Evolutionary conservation across 2,329 filamentous ascomycete species (phyloP).

Genomic region (Apiospora arundinis): DNA sequence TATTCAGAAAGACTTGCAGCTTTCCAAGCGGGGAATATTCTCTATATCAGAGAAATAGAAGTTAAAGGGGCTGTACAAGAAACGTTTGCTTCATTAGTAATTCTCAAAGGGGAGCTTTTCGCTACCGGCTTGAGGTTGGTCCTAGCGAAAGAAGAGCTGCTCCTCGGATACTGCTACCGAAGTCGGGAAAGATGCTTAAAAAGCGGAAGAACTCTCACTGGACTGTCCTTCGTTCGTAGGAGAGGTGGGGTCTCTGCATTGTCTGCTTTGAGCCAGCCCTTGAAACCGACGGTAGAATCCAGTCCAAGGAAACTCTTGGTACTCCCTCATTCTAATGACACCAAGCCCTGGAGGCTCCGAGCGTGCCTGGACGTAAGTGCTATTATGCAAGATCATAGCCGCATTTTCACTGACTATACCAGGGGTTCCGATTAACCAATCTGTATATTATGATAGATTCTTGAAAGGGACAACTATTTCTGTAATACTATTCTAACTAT

Average conservation of each 20-base stretch:
- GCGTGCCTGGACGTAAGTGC: not conserved
- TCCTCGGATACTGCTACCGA: not conserved
- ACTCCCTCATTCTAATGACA: not conserved
- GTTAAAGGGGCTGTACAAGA: not conserved
- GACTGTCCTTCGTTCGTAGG: not conserved
- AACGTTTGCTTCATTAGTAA: not conserved
- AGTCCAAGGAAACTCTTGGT: not conserved
- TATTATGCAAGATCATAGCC: not conserved
- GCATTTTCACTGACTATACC: not conserved
- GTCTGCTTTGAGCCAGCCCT: not conserved
- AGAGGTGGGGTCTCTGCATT: not conserved
- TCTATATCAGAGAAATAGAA: not conserved
- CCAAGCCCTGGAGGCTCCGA: not conserved
- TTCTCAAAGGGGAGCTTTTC: not conserved
- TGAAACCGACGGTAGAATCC: not conserved
- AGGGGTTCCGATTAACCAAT: constrained; percentile 7
- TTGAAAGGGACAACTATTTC: not conserved
- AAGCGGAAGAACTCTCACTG: not conserved
- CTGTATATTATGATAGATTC: not conserved
- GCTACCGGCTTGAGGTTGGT: not conserved
- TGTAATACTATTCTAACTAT: not conserved
- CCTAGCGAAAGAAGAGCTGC: not conserved
- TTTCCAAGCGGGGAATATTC: no score
- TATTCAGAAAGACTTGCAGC: no score
- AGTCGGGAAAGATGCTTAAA: not conserved